Conservation (phyloP, 306 rosid genomes). For the Potentilla sterilis region DNA sequence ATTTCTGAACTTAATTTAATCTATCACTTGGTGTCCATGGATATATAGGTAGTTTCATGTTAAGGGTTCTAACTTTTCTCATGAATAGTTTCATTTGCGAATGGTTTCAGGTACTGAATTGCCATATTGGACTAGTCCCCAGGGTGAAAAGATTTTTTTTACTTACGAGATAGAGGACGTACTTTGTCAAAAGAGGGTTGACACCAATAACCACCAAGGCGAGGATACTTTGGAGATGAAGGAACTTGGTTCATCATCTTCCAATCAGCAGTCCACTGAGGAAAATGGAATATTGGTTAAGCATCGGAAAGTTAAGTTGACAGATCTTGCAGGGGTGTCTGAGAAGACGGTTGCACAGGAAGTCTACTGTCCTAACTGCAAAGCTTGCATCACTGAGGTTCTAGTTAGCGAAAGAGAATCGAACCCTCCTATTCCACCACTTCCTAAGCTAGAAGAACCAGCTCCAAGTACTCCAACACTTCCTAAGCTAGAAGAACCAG, state of each 20-base stretch:
- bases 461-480: neutral
- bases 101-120: conserved; percentile 29
- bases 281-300: conserved; percentile 10
- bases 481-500: neutral
- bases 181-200: neutral
- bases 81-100: neutral
- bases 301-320: conserved; percentile 20
- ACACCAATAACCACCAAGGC: neutral
- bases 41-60: too few relatives aligned
- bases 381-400: conserved; percentile 65
- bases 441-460: conserved; percentile 6
- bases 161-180: neutral
- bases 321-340: conserved; percentile 42
- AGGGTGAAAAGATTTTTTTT: neutral
- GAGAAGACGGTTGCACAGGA: conserved; percentile 47
- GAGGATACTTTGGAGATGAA: conserved; percentile 12
- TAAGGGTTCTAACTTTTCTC: neutral
- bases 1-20: too few relatives aligned
- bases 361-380: conserved; percentile 74
- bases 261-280: conserved; percentile 8
- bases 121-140: conserved; percentile 7
- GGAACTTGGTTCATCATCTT: conserved; percentile 12
- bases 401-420: conserved; percentile 26
- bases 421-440: conserved; percentile 12
- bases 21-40: too few relatives aligned